These are phyloP conservation scores for Camptophora hylomeconis DNA, from an alignment of 2,329 filamentous ascomycete genomes.

Conservation along the genomic window DNA sequence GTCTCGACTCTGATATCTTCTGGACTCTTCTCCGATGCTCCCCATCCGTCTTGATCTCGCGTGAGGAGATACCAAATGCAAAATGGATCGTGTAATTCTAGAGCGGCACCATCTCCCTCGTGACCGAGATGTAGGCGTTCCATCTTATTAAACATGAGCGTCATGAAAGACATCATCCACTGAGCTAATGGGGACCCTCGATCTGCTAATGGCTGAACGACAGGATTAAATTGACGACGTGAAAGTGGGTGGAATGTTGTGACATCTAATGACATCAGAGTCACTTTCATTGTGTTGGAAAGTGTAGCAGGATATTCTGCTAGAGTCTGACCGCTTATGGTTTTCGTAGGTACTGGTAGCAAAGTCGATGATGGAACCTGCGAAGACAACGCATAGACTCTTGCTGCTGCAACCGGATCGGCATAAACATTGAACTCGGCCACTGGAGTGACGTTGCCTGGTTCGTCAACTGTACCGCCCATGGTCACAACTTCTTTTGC, in stretches of 20 bases:
- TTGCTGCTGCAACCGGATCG: slow-evolving; percentile 64
- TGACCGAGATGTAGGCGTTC: slow-evolving; percentile 45
- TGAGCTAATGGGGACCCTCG: slow-evolving; percentile 52
- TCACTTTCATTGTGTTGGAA: slow-evolving; percentile 51
- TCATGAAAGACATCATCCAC: slow-evolving; percentile 61
- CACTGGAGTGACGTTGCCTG: slow-evolving; percentile 71
- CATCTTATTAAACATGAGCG: slow-evolving; percentile 57
- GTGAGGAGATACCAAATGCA: slow-evolving; percentile 68
- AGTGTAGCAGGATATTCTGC: slow-evolving; percentile 52
- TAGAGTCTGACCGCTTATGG: slow-evolving; percentile 27
- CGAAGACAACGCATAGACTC: slow-evolving; percentile 66
- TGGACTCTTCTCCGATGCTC: slow-evolving; percentile 36
- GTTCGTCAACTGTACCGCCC: slow-evolving; percentile 70
- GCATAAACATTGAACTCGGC: slow-evolving; percentile 96
- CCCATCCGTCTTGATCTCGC: slow-evolving; percentile 24
- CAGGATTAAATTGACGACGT: slow-evolving; percentile 44
- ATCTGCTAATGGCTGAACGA: slow-evolving; percentile 42
- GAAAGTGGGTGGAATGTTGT: slow-evolving; percentile 58
- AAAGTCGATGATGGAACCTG: slow-evolving; percentile 64
- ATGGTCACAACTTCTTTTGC: slow-evolving; percentile 90
- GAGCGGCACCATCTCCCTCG: slow-evolving; percentile 35
- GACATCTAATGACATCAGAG: slow-evolving; percentile 64
- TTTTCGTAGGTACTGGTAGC: slow-evolving; percentile 46
- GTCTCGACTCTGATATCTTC: slow-evolving; percentile 89
- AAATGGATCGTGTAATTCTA: slow-evolving; percentile 65